A percentile compares a stretch with the other conserved stretches of the same genome.
These are phyloP conservation scores for Protostelium mycophagum DNA, from an alignment of 78 protist species.

Conservation along the genomic window DNA sequence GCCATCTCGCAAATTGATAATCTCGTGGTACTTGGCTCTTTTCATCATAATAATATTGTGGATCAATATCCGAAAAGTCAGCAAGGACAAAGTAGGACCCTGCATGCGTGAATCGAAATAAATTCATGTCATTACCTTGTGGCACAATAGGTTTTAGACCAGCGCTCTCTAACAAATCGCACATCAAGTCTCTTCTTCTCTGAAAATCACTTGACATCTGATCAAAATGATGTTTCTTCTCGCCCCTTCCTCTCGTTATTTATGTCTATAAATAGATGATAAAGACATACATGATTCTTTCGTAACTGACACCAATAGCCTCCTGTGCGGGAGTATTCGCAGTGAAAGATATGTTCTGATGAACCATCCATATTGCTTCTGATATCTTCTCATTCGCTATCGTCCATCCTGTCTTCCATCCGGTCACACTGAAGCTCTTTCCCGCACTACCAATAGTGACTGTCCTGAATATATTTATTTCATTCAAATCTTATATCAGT, in stretches of 20 bases:
- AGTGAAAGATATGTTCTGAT: constrained; percentile 49
- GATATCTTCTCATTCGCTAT: constrained; percentile 46
- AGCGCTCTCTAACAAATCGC: constrained; percentile 11
- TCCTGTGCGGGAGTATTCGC: constrained; percentile 71
- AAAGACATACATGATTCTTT: background rate
- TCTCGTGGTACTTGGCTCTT: constrained; percentile 35
- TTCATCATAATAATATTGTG: constrained; percentile 28
- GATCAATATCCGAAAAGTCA: constrained; percentile 11
- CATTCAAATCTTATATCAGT: background rate
- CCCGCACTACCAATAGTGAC: constrained; percentile 74
- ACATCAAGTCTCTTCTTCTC: constrained; percentile 14
- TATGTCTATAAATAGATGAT: background rate
- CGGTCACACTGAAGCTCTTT: constrained; percentile 74
- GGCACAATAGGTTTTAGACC: constrained; percentile 55
- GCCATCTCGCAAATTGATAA: constrained; percentile 66
- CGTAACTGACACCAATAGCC: constrained; percentile 58
- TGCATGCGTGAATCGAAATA: background rate
- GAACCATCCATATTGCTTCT: constrained; percentile 17
- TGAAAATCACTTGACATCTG: constrained; percentile 17
- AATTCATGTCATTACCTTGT: constrained; percentile 31
- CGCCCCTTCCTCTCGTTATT: background rate
- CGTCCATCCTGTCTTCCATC: constrained; percentile 82
- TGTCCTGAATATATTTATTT: constrained; percentile 27
- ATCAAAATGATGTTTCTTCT: background rate
- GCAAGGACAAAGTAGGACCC: constrained; percentile 31